Evolutionary conservation across 805 yeast genomes (phyloP).

Genomic region (Zygotorulaspora sp.): DNA sequence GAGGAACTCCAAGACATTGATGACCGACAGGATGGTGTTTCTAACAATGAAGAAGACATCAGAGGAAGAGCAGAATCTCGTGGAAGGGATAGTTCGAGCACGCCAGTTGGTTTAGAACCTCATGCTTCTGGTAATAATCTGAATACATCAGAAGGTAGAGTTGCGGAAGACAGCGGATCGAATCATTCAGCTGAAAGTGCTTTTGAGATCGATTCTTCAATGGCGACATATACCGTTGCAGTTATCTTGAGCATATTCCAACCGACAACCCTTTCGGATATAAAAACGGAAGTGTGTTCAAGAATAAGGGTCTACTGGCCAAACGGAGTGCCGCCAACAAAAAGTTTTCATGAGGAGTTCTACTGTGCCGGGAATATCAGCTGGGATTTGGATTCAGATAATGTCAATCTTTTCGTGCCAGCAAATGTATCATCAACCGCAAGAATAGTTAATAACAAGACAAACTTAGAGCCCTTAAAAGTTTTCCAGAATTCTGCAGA

Average conservation of each 20-base stretch:
- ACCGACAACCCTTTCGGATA: slow-evolving; percentile 37
- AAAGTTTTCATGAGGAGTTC: slow-evolving; percentile 41
- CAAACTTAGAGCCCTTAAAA: slow-evolving; percentile 14
- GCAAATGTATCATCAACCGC: slow-evolving; percentile 22
- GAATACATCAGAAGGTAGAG: background rate
- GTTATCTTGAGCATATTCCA: slow-evolving; percentile 44
- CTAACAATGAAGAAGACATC: background rate
- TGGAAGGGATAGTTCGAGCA: background rate
- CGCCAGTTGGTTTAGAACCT: background rate
- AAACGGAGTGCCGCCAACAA: slow-evolving; percentile 47
- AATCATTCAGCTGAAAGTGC: slow-evolving; percentile 3
- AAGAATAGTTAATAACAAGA: slow-evolving; percentile 24
- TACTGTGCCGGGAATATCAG: slow-evolving; percentile 45
- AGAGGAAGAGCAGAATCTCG: background rate
- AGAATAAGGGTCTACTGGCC: slow-evolving; percentile 49
- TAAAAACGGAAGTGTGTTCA: slow-evolving; percentile 43
- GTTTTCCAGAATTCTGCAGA: slow-evolving; percentile 20
- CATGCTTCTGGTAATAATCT: background rate
- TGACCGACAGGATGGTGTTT: background rate
- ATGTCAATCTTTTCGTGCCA: slow-evolving; percentile 44
- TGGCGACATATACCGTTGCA: slow-evolving; percentile 50
- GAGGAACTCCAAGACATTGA: slow-evolving; percentile 8
- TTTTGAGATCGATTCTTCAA: slow-evolving; percentile 19
- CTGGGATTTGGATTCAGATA: slow-evolving; percentile 43
- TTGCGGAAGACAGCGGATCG: no score